Evolutionary conservation across 371 early-diverging fungal genomes (phyloP), one percentile per base, ranked within the genome.

Genomic region (Saksenaea oblongispora): DNA sequence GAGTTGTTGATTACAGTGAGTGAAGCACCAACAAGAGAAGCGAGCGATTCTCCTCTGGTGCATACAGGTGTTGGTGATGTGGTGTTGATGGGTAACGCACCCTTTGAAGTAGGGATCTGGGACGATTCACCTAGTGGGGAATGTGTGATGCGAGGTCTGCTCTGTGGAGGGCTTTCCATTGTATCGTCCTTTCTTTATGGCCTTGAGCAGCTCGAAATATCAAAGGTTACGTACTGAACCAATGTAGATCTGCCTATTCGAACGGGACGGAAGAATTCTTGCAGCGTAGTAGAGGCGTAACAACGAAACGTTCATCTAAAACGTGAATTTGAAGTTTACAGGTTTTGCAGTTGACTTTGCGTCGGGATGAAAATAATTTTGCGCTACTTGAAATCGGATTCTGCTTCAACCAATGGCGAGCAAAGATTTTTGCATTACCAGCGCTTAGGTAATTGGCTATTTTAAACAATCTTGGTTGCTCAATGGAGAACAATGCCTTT

Each of bases 11-110:
- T 77, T 31, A 78, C 80, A 17, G 84, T 84, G 51, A 87, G 70
- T n/a, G 87, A 86, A 2, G 87, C 84, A 59, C 85, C 87, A 11
- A 88, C 87, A 27, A 88, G 76, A 14, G 86, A 80, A 27, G 80
- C 81, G 54, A 84, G 72, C 13, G 79, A 70, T 59, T 84, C 85
- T 35, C 87, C 87, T 5, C 67, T 65, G 0, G 82, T 80, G 3
- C 68, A 69, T 28, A 74, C 61, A 31, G 85, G 82, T 41, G 66
- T 55, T 18, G 73, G 58, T 34, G 63, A 71, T 0, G 44, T 44
- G 7, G 51, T 39, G 28, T 61, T 69, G 42, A 66, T 61, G 44
- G 70, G 59, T 13, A 44, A 17, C 13, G 65, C 66, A 47, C 65
- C 65, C 5, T 63, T 67, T 22, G 67, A 69, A 17, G 71, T 64